Conservation (phyloP, 1,284 basidiomycete genomes). For the Clitocybe nebularis region DNA sequence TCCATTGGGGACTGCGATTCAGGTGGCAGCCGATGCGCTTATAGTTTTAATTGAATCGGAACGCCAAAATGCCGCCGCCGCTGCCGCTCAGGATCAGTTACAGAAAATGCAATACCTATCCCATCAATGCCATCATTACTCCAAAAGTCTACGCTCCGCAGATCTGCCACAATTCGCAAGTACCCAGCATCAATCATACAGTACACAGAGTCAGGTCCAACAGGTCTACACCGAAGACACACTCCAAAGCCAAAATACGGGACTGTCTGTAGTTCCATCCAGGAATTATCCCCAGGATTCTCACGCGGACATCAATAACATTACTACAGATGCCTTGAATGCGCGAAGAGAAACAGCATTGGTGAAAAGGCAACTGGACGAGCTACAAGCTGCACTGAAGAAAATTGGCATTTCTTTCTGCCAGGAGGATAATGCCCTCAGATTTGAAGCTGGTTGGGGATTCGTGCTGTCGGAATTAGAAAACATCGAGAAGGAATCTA, state of each 20-base stretch:
- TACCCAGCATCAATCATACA: conserved; percentile 7
- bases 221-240: conserved; percentile 1
- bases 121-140: conserved; percentile 7
- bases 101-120: conserved; percentile 13
- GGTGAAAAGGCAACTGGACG: conserved; percentile 11
- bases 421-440: conserved; percentile 14
- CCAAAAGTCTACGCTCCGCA: conserved; percentile 6
- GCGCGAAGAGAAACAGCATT: conserved; percentile 8
- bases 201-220: conserved; percentile 10
- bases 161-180: conserved; percentile 8
- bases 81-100: conserved; percentile 12
- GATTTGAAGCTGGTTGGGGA: conserved; percentile 17
- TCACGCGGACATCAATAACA: not conserved
- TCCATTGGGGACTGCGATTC: conserved; percentile 13
- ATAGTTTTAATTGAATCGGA: conserved; percentile 20
- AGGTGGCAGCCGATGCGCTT: conserved; percentile 18
- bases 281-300: not conserved
- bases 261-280: not conserved
- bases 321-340: conserved; percentile 2
- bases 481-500: conserved; percentile 10
- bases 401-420: conserved; percentile 18
- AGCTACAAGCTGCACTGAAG: conserved; percentile 13
- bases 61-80: conserved; percentile 13
- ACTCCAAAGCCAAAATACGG: not conserved
- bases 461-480: conserved; percentile 17